A percentile compares a stretch with the other conserved stretches of the same genome.
phyloP scores from a whole-genome alignment of 805 yeast species.

The Hanseniaspora hatyaiensis region DNA sequence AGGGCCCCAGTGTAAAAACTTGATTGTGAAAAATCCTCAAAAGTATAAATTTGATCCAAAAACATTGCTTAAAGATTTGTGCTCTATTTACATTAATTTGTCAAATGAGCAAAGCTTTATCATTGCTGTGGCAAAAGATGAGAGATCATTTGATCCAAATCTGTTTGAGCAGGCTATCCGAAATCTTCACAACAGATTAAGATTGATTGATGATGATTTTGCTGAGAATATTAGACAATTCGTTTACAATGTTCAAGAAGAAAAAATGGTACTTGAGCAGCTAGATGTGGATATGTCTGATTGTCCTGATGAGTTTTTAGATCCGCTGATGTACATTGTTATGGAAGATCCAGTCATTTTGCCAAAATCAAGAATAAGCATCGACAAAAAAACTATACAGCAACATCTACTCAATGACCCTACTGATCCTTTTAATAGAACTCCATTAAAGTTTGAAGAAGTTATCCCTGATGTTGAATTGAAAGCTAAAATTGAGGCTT shows the following conservation, averaged over 20 bases:
- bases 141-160: slow-evolving; percentile 66
- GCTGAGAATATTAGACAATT: slow-evolving; percentile 44
- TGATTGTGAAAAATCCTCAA: slow-evolving; percentile 75
- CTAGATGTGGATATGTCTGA: slow-evolving; percentile 86
- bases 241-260: slow-evolving; percentile 51
- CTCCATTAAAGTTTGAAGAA: slow-evolving; percentile 80
- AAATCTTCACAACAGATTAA: slow-evolving; percentile 45
- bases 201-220: slow-evolving; percentile 44
- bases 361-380: slow-evolving; percentile 73
- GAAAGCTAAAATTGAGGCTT: slow-evolving; percentile 47
- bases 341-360: slow-evolving; percentile 95
- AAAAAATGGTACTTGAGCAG: slow-evolving; percentile 53
- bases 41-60: slow-evolving; percentile 75
- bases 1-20: slow-evolving; percentile 84
- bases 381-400: slow-evolving; percentile 84
- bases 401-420: slow-evolving; percentile 89
- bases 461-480: slow-evolving; percentile 68
- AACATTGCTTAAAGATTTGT: slow-evolving; percentile 51
- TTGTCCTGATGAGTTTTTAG: slow-evolving; percentile 89
- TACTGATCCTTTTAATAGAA: slow-evolving; percentile 93
- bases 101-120: slow-evolving; percentile 54
- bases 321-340: slow-evolving; percentile 89
- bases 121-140: slow-evolving; percentile 75
- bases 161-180: slow-evolving; percentile 60
- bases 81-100: slow-evolving; percentile 66